Conservation (phyloP, 768 basidiomycete genomes). For the Kwoniella heveanensis region DNA sequence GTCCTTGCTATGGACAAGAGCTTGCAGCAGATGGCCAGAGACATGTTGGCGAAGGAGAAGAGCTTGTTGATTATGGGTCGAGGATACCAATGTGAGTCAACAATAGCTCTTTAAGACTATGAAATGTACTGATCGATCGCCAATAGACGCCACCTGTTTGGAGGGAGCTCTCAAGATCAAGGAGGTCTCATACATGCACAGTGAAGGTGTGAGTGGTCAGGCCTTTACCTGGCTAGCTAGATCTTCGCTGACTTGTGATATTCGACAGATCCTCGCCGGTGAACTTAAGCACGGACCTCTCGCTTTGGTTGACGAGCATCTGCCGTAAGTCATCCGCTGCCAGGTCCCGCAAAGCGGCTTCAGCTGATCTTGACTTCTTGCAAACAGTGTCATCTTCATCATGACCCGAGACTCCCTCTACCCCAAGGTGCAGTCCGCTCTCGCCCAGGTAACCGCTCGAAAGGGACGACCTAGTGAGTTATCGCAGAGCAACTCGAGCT, state of each 20-base stretch:
- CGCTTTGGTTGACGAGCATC: slow-evolving; percentile 96
- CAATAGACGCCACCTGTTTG: slow-evolving; percentile 87
- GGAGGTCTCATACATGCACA: slow-evolving; percentile 83
- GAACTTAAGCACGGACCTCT: slow-evolving; percentile 99
- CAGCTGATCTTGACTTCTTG: slow-evolving; percentile 1
- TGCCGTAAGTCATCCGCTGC: slow-evolving; percentile 61
- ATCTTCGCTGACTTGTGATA: slow-evolving; percentile 14
- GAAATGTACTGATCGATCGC: slow-evolving; percentile 6
- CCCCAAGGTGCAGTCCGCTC: slow-evolving; percentile 95
- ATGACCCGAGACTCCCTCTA: slow-evolving; percentile 99
- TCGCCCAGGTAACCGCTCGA: slow-evolving; percentile 94
- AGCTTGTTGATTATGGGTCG: slow-evolving; percentile 94
- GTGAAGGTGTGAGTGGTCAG: slow-evolving; percentile 56
- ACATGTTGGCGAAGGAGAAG: slow-evolving; percentile 68
- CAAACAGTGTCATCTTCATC: slow-evolving; percentile 76
- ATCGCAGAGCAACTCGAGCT: neutral
- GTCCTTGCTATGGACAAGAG: slow-evolving; percentile 76
- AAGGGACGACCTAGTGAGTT: slow-evolving; percentile 69
- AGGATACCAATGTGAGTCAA: slow-evolving; percentile 72
- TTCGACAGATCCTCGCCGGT: slow-evolving; percentile 94
- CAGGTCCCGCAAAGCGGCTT: no score
- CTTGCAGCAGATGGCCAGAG: slow-evolving; percentile 80
- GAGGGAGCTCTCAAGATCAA: slow-evolving; percentile 99
- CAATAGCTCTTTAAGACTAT: neutral
- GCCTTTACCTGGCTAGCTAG: neutral